phyloP scores from a whole-genome alignment of 148 eudicot species.

The Rhododendron kiyosumense region DNA sequence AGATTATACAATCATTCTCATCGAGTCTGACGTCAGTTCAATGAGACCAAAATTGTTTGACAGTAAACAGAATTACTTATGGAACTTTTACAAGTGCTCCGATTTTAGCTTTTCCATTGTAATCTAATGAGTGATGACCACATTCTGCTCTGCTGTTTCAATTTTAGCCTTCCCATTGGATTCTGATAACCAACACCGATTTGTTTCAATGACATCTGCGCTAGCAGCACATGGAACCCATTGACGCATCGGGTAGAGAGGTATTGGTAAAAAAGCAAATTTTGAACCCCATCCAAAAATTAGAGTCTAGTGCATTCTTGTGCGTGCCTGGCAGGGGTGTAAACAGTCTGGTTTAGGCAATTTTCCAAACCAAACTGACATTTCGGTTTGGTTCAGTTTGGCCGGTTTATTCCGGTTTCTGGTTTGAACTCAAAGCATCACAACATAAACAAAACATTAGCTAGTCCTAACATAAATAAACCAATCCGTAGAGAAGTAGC shows the following conservation, averaged over 20 bases:
- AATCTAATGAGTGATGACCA: background rate
- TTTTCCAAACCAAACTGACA: too few relatives aligned
- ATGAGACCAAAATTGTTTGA: background rate
- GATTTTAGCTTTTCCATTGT: background rate
- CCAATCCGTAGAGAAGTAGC: background rate
- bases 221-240: background rate
- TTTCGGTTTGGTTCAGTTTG: too few relatives aligned
- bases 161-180: background rate
- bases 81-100: background rate
- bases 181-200: background rate
- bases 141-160: background rate
- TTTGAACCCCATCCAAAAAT: background rate
- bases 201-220: background rate
- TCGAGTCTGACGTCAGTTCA: background rate
- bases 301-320: background rate
- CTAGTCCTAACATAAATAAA: too few relatives aligned
- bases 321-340: background rate
- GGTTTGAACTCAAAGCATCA: too few relatives aligned
- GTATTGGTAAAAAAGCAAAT: too few relatives aligned
- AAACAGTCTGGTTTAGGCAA: too few relatives aligned
- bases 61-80: background rate
- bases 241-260: background rate
- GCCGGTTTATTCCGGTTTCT: too few relatives aligned
- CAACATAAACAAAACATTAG: too few relatives aligned
- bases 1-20: background rate